phyloP scores from a whole-genome alignment of 768 basidiomycete genomes.

The Macrolepiota dolichaula region DNA sequence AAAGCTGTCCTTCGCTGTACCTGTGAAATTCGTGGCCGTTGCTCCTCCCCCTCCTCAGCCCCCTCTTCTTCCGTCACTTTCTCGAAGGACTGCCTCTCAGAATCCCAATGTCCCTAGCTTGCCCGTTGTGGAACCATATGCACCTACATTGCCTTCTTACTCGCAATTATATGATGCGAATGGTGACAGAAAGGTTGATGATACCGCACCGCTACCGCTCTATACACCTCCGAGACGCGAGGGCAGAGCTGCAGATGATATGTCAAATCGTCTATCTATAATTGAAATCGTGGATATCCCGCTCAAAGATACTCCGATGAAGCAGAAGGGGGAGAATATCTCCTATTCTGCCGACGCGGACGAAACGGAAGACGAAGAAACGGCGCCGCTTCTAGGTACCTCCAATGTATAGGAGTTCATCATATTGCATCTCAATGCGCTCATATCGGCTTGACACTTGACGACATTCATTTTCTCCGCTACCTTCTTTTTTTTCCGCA shows the following conservation, averaged over 20 bases:
- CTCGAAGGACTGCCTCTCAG: background rate
- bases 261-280: background rate
- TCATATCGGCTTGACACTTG: background rate
- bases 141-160: constrained; percentile 59
- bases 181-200: constrained; percentile 71
- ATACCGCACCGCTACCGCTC: constrained; percentile 57
- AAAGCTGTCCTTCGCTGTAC: constrained; percentile 41
- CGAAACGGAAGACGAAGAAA: constrained; percentile 5
- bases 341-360: background rate
- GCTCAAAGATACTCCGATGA: background rate
- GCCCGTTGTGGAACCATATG: constrained; percentile 15
- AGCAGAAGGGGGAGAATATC: background rate
- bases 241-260: background rate
- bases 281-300: background rate
- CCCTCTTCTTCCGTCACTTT: constrained; percentile 3
- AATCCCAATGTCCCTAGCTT: constrained; percentile 9
- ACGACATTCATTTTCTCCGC: background rate
- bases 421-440: background rate
- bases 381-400: constrained; percentile 4
- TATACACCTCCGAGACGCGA: constrained; percentile 44
- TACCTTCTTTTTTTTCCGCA: background rate
- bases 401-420: background rate
- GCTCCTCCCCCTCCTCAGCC: constrained; percentile 28
- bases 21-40: constrained; percentile 46
- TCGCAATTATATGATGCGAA: constrained; percentile 74